phyloP scores from a whole-genome alignment of 108 stramenopile species.

The Nannochloropsis granulata region DNA sequence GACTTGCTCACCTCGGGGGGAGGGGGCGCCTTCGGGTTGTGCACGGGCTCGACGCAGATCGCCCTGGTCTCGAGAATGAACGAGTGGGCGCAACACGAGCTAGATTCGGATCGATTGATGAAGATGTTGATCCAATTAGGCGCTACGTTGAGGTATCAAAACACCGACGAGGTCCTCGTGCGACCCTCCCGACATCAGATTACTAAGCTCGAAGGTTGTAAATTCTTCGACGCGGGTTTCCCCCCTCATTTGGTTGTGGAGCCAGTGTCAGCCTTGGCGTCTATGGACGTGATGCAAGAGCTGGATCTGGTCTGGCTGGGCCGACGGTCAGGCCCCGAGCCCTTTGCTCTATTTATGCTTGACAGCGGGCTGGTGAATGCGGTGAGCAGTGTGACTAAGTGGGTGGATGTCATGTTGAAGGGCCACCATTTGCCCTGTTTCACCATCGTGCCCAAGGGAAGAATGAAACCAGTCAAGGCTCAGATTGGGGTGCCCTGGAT shows the following conservation, averaged over 20 bases:
- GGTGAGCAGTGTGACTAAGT: neutral
- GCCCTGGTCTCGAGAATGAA: neutral
- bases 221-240: neutral
- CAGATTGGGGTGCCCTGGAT: neutral
- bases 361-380: neutral
- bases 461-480: neutral
- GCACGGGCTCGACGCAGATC: neutral
- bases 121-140: neutral
- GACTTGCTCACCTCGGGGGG: neutral
- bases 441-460: neutral
- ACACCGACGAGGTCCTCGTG: neutral
- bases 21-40: neutral
- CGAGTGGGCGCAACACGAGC: neutral
- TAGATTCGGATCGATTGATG: neutral
- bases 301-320: neutral
- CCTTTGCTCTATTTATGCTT: neutral
- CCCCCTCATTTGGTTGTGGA: neutral
- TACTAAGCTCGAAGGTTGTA: neutral
- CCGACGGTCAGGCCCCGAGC: neutral
- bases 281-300: neutral
- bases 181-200: neutral
- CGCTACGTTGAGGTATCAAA: neutral
- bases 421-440: neutral
- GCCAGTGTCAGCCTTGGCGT: neutral
- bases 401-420: neutral